Evolutionary conservation across 2,329 filamentous ascomycete species (phyloP).

Genomic region (Nectriaceae sp.): DNA sequence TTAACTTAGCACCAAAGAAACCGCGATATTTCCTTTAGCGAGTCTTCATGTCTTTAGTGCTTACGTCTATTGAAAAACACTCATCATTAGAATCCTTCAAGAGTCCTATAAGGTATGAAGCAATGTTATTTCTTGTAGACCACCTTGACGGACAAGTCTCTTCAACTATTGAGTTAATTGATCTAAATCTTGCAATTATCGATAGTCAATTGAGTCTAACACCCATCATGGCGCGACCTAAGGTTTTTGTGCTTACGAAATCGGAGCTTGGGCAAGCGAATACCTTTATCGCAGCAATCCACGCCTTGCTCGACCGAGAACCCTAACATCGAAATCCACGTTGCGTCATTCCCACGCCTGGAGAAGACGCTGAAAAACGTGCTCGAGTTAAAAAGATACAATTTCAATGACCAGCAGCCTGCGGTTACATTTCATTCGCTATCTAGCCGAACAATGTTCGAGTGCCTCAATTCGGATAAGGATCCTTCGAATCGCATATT

Average conservation of each 20-base stretch:
- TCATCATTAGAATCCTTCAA: no score
- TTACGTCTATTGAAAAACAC: no score
- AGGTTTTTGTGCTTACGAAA: conserved; percentile 46
- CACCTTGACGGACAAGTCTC: no score
- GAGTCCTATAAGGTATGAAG: no score
- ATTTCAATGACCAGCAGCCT: conserved; percentile 32
- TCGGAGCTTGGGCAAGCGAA: conserved; percentile 49
- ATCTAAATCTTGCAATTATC: no score
- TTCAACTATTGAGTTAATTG: no score
- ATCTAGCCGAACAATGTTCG: neutral
- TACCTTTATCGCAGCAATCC: conserved; percentile 44
- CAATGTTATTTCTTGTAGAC: no score
- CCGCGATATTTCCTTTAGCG: no score
- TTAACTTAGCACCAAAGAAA: no score
- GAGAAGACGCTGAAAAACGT: conserved; percentile 4
- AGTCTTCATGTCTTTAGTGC: no score
- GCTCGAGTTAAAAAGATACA: conserved; percentile 19
- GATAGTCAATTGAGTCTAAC: no score
- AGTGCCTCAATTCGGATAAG: neutral
- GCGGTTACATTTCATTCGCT: neutral
- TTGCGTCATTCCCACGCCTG: conserved; percentile 44
- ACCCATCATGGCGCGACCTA: neutral
- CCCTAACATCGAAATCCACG: conserved; percentile 42
- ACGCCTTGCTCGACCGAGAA: conserved; percentile 38
- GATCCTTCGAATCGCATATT: neutral